Conservation (phyloP, 177 flowering plant species). For the Tripterygium wilfordii region DNA sequence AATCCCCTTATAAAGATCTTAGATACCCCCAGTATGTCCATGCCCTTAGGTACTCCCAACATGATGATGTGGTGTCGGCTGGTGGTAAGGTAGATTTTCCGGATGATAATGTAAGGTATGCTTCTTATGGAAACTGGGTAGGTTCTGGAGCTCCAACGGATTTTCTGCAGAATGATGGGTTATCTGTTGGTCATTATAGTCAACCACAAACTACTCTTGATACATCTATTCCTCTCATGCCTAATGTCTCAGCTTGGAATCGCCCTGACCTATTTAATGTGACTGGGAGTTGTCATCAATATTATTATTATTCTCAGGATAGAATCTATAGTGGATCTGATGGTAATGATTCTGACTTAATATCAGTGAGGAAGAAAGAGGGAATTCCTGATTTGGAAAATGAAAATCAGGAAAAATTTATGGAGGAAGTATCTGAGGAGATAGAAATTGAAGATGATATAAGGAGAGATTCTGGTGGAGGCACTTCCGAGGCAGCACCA, state of each 20-base stretch:
- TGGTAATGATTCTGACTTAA: conserved; percentile 25
- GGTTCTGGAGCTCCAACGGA: background rate
- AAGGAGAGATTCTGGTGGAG: conserved; percentile 27
- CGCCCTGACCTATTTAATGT: conserved; percentile 29
- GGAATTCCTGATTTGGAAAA: conserved; percentile 88
- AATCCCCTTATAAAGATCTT: no score
- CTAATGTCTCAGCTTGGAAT: conserved; percentile 54
- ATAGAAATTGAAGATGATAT: conserved; percentile 4
- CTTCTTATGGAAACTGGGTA: no score
- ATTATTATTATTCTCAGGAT: conserved; percentile 19
- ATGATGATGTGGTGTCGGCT: background rate
- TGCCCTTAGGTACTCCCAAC: no score
- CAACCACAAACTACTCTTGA: background rate
- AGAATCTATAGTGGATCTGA: conserved; percentile 19
- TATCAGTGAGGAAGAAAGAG: conserved; percentile 67
- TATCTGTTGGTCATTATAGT: background rate
- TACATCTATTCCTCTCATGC: background rate
- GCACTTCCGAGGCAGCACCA: conserved; percentile 33
- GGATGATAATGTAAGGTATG: background rate
- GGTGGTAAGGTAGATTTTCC: no score
- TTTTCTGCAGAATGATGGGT: background rate
- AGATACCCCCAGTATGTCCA: no score
- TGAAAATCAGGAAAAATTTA: conserved; percentile 37
- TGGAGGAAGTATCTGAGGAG: background rate
- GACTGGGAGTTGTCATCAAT: conserved; percentile 25